Evolutionary conservation across 1,284 basidiomycete genomes (phyloP), one percentile per base, ranked within the genome.

Genomic region (Laetiporus sulphureus): DNA sequence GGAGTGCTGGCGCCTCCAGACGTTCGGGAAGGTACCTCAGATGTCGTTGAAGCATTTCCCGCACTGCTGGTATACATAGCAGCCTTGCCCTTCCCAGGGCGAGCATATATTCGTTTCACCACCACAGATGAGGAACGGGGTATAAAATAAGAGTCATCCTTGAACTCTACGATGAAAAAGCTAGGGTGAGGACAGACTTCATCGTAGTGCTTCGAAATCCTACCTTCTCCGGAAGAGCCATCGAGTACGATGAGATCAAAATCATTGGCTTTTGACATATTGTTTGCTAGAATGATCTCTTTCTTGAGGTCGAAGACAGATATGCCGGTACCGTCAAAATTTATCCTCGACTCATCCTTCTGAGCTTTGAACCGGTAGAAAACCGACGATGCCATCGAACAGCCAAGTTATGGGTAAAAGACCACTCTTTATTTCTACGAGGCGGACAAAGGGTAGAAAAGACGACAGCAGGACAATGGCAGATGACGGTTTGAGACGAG

Each of bases 361-460:
- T 92, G 88, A 50, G 93, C 94, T 64, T 84, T 91, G 83, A 97
- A 99, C 67, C 89, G 91, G 80, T 98, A 99, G 72, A 96, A 98
- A 59, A 99, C 92, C 63, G 86, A 91, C 57, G 91, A 93, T 58
- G 86, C 77, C 91, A 94, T 95, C n/a, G n/a, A n/a, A n/a, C n/a
- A n/a, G n/a, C n/a, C n/a, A n/a, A n/a, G n/a, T n/a, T n/a, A n/a
- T n/a, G n/a, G n/a, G n/a, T n/a, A n/a, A n/a, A n/a, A n/a, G n/a
- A n/a, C n/a, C n/a, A n/a, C n/a, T n/a, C n/a, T n/a, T n/a, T n/a
- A n/a, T n/a, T n/a, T n/a, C n/a, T n/a, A n/a, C n/a, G n/a, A n/a
- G n/a, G n/a, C n/a, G n/a, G n/a, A n/a, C n/a, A n/a, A n/a, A n/a
- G n/a, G n/a, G n/a, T n/a, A n/a, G n/a, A n/a, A n/a, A n/a, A n/a